Base-by-base conservation (phyloP, 164 flowering plant genomes). In the Euptelea pleiosperma region DNA sequence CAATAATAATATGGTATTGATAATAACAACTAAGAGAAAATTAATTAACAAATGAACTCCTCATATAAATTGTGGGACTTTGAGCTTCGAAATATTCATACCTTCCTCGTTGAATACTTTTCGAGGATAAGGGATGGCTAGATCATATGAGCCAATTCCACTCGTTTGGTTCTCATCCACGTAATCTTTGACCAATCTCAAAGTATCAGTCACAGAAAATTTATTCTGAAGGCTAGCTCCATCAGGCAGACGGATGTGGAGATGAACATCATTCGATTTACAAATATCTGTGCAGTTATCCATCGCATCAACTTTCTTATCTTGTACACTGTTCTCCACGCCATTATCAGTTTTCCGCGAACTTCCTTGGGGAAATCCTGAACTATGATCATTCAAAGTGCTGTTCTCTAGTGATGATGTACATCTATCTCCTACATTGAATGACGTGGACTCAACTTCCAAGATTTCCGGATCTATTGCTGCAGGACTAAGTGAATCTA, bases 71-170 rank as follows among this genome's bases (percentile, higher is more conserved):
- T 4, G 8, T 9, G 6, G 24, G 2, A 49, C 15, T 30, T 46
- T 29, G n/a, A 61, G 5, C 10, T 7, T 28, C 30, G 2, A 8
- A n/a, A 48, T 44, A 64, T 16, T 25, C 66, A 58, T 79, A 87
- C 97, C 95, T 79, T 82, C 70, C 18, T 77, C 70, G 56, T 21
- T 60, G 58, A 83, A 85, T 37, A 84, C 73, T 67, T 79, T 85
- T 50, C 89, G 84, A 64, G 97, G 97, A 75, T 90, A 90, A 31
- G 97, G 97, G 71, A 81, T 72, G 35, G 95, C 97, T 21, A 90
- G 76, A 76, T 81, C 80, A 59, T 79, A 90, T 25, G 86, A 54
- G 46, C 85, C 77, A 48, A 77, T 51, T 48, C 57, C 65, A 61
- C 48, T 67, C 46, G 58, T 51, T 70, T 72, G 79, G 63, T 82